A percentile compares a stretch with the other conserved stretches of the same genome.
Evolutionary conservation across 768 basidiomycete species (phyloP).

Genomic region (Serendipita sp.): DNA sequence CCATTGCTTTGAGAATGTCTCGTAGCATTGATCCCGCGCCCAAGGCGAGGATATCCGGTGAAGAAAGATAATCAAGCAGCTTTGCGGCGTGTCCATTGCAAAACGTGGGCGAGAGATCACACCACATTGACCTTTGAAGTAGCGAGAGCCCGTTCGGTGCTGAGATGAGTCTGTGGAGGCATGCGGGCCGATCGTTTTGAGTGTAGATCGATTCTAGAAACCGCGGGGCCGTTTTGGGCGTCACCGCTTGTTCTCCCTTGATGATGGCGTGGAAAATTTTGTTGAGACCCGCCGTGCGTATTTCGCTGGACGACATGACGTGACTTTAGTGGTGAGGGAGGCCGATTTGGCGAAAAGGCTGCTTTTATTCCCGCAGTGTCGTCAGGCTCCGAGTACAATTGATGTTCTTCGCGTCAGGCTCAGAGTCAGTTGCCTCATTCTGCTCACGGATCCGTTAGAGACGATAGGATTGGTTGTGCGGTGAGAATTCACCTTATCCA

Average conservation of each 20-base stretch:
- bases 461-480: no score
- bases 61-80: conserved; percentile 26
- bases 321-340: no score
- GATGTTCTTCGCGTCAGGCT: neutral
- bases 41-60: conserved; percentile 24
- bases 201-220: conserved; percentile 34
- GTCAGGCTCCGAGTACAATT: neutral
- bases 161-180: conserved; percentile 25
- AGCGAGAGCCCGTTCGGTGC: conserved; percentile 24
- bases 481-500: no score
- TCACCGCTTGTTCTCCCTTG: neutral
- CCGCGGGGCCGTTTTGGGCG: conserved; percentile 7
- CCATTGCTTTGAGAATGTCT: conserved; percentile 26
- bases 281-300: conserved; percentile 17
- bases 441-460: no score
- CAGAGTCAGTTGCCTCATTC: no score
- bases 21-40: conserved; percentile 29
- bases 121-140: conserved; percentile 29
- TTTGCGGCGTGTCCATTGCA: conserved; percentile 28
- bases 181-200: conserved; percentile 25
- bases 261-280: conserved; percentile 16
- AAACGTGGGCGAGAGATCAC: conserved; percentile 24
- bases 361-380: neutral
- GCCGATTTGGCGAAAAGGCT: no score
- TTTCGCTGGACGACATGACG: neutral